These are phyloP conservation scores for Aspergillus carbonarius DNA, from an alignment of 2,329 filamentous ascomycete species.

Conservation along the genomic window DNA sequence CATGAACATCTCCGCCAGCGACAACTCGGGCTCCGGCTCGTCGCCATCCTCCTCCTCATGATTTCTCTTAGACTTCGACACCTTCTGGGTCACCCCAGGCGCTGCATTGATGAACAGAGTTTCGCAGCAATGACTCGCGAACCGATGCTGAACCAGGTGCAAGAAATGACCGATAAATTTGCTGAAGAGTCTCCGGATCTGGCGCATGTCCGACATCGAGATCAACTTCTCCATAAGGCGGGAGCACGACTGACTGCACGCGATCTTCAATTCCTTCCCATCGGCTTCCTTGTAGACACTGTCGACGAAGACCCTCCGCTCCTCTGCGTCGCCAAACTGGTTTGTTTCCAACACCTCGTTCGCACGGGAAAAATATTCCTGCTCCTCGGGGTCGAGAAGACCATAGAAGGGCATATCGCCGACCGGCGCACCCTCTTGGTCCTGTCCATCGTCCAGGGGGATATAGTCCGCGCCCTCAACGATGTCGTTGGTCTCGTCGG, in stretches of 20 bases:
- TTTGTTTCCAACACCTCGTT: conserved; percentile 89
- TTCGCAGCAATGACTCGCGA: conserved; percentile 96
- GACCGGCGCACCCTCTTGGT: conserved; percentile 25
- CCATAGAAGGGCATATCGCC: conserved; percentile 81
- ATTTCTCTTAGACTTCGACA: conserved; percentile 49
- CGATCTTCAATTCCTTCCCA: conserved; percentile 93
- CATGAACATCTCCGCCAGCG: conserved; percentile 84
- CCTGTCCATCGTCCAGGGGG: conserved; percentile 29
- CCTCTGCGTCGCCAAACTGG: conserved; percentile 75
- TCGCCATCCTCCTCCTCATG: conserved; percentile 45
- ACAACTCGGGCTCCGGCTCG: conserved; percentile 51
- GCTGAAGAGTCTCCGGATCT: conserved; percentile 83
- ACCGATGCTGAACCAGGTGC: conserved; percentile 88
- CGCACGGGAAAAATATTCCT: conserved; percentile 90
- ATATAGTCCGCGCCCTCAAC: conserved; percentile 38
- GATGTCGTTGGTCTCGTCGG: conserved; percentile 19
- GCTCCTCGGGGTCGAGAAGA: conserved; percentile 86
- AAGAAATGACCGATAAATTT: conserved; percentile 85
- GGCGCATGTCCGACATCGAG: conserved; percentile 70
- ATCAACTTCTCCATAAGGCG: conserved; percentile 90
- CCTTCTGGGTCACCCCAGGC: conserved; percentile 72
- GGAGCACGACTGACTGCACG: conserved; percentile 93
- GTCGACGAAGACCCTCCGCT: conserved; percentile 68
- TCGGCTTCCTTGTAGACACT: conserved; percentile 83
- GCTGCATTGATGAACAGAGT: conserved; percentile 84